Percentiles rank a stretch among this genome's conserved stretches.
Conservation (phyloP, 2,329 filamentous ascomycete species). For the Botrytis squamosa region DNA sequence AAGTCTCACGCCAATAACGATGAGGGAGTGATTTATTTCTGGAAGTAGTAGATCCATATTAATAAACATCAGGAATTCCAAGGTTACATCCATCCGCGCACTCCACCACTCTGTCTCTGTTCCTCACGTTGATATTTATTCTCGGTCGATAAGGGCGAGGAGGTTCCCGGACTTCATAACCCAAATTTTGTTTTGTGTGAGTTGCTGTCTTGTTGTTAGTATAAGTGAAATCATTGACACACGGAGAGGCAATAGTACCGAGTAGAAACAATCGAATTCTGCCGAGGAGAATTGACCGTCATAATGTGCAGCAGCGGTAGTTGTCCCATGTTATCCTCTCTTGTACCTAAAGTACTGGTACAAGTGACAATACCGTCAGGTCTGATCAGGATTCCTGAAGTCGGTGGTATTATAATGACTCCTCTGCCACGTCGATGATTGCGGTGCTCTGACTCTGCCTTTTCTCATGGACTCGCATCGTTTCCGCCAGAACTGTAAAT, state of each 20-base stretch:
- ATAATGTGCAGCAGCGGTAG: neutral
- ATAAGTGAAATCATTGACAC: too few species aligned
- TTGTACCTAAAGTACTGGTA: neutral
- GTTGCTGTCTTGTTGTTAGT: neutral
- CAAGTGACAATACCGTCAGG: neutral
- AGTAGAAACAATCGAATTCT: too few species aligned
- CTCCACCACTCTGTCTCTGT: neutral
- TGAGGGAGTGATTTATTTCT: neutral
- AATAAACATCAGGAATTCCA: neutral
- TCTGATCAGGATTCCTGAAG: neutral
- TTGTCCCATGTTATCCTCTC: neutral
- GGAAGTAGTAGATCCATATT: neutral
- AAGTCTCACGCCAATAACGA: accelerated
- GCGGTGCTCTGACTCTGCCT: neutral
- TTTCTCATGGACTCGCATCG: neutral
- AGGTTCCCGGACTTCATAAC: too few species aligned
- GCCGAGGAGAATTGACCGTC: neutral
- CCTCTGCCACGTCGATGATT: too few species aligned
- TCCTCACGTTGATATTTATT: neutral
- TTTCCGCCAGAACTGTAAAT: neutral
- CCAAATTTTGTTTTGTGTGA: neutral
- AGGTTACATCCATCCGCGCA: too few species aligned
- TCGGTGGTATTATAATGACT: accelerated
- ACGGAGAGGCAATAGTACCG: too few species aligned
- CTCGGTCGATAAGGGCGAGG: too few species aligned